These are phyloP conservation scores for Cetradonia linearis DNA, from an alignment of 495 filamentous ascomycete species.

Conservation along the genomic window DNA sequence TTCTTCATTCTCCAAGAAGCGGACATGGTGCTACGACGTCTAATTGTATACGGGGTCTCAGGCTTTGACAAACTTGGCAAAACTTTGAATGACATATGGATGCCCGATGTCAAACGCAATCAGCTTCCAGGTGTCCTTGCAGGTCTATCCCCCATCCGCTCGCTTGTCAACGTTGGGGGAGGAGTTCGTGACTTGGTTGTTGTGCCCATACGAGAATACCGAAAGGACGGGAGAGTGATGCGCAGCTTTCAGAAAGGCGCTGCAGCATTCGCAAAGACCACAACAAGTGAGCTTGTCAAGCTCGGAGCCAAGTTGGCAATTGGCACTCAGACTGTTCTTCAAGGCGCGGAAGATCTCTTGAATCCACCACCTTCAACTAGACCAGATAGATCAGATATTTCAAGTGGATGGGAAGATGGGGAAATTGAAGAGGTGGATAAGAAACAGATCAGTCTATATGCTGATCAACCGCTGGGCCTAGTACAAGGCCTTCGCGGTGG, in stretches of 20 bases:
- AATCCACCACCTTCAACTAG: constrained; percentile 34
- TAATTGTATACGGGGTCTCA: constrained; percentile 82
- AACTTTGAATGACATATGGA: constrained; percentile 92
- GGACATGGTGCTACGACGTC: constrained; percentile 75
- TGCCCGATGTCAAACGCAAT: constrained; percentile 80
- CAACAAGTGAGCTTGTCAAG: constrained; percentile 80
- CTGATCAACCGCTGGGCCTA: constrained; percentile 82
- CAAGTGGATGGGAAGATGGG: constrained; percentile 53
- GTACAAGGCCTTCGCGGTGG: constrained; percentile 76
- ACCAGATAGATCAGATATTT: constrained; percentile 23
- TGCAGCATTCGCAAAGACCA: constrained; percentile 79
- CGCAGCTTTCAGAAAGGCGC: constrained; percentile 87
- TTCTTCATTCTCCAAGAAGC: constrained; percentile 86
- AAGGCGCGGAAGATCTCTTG: constrained; percentile 75
- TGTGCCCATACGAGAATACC: constrained; percentile 84
- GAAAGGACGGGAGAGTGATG: constrained; percentile 85
- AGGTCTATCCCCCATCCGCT: constrained; percentile 80
- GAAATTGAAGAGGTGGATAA: constrained; percentile 52
- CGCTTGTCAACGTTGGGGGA: constrained; percentile 78
- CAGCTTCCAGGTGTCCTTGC: constrained; percentile 85
- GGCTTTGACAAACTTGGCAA: constrained; percentile 83
- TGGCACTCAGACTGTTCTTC: constrained; percentile 82
- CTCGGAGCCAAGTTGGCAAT: constrained; percentile 91
- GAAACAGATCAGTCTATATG: constrained; percentile 77
- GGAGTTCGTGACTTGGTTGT: constrained; percentile 79